Base-by-base conservation (phyloP, 2,329 filamentous ascomycete genomes). In the Fusarium anthophilum region DNA sequence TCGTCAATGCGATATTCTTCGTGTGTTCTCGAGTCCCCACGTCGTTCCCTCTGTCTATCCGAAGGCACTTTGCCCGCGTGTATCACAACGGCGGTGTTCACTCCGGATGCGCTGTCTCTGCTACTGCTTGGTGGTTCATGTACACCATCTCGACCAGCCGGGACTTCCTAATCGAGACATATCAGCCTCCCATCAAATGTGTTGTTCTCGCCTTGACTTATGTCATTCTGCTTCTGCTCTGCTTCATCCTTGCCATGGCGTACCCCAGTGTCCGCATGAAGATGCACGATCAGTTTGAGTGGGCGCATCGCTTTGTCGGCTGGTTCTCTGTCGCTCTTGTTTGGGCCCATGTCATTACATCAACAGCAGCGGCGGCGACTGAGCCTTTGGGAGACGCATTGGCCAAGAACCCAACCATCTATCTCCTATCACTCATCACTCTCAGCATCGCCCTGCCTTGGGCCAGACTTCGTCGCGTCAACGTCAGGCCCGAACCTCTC, bases 291-390 rank as follows among this genome's bases (percentile, higher is more conserved):
- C 82, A 86, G 67, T 94, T 93, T 77, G 92, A 94, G 80, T 82
- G 88, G 58, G 87, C 87, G 41, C 92, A 94, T 80, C 90, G 92
- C 47, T 93, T 91, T 77, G 87, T 86, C 4, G 91, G 91, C 14
- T 94, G 91, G 91, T 83, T 85, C 22, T 84, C 89, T 18, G 83
- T 93, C 6, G 84, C 82, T 12, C 81, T 93, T 24, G 89, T 93
- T 72, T 91, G 91, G 87, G 84, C 78, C 0, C 87, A 92, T 68
- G 83, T 87, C 18, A 77, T 92, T 50, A 82, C 91, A 41, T 88
- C 91, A 61, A 91, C 93, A 4, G 68, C 65, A 4, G 58, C 71
- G 1, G 24, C 55, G 2, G 39, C 57, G 3, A n/a, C 45, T 17
- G 73, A 51, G 3, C 47, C 70, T 1, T 20, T 76, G 20, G 73